Conservation (phyloP, 1,139 yeast species). For the Hansenula lynferdii region DNA sequence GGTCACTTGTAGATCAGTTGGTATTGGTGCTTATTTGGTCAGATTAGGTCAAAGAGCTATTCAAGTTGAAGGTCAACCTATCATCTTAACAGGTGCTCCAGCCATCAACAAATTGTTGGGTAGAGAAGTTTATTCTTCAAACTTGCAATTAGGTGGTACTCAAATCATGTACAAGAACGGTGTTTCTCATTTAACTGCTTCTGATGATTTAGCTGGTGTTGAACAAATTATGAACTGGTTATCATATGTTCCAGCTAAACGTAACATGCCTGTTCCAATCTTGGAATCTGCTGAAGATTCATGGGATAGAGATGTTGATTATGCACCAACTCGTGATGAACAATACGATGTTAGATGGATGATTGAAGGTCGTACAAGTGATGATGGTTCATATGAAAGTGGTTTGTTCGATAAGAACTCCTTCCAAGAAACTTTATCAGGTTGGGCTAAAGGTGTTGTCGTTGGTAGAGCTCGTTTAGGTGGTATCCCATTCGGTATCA, state of each 20-base stretch:
- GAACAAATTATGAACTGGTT: constrained; percentile 93
- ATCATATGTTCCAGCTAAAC: constrained; percentile 90
- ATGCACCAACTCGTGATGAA: constrained; percentile 65
- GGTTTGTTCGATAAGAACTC: constrained; percentile 92
- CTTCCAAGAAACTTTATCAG: constrained; percentile 95
- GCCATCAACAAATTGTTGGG: constrained; percentile 96
- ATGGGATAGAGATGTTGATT: constrained; percentile 94
- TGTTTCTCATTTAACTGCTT: constrained; percentile 94
- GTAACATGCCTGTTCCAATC: constrained; percentile 89
- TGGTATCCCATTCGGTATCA: constrained; percentile 97
- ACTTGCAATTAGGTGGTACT: constrained; percentile 97
- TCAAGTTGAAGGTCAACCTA: constrained; percentile 98
- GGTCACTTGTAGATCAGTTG: constrained; percentile 98
- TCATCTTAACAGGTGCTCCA: constrained; percentile 97
- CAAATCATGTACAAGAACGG: constrained; percentile 98
- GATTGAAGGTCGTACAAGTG: constrained; percentile 75
- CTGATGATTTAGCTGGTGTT: constrained; percentile 95
- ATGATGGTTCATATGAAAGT: constrained; percentile 64
- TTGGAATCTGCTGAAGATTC: constrained; percentile 66
- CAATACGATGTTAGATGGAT: constrained; percentile 93
- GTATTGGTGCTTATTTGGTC: constrained; percentile 98
- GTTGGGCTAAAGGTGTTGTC: constrained; percentile 98
- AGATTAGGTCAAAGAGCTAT: constrained; percentile 98
- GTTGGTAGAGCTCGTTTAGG: constrained; percentile 98
- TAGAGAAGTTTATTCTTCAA: constrained; percentile 94